A percentile compares a stretch with the other conserved stretches of the same genome.
phyloP scores from a whole-genome alignment of 495 filamentous ascomycete genomes.

The Melanomma pulvis-pyrius region DNA sequence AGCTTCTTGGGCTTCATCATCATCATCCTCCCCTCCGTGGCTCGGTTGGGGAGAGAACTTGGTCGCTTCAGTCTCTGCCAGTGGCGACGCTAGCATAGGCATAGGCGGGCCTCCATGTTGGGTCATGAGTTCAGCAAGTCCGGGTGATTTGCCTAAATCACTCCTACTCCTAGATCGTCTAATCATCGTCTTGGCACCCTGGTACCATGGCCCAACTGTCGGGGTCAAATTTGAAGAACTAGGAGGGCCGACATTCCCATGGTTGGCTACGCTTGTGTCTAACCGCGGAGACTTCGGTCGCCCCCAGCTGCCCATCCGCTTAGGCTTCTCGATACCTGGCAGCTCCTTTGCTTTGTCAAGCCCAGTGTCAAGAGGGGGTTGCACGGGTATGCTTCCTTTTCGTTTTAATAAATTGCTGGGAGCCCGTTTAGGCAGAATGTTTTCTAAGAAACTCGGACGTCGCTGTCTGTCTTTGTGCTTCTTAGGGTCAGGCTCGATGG shows the following conservation, averaged over 20 bases:
- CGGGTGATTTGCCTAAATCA: conserved; percentile 58
- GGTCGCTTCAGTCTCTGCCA: conserved; percentile 37
- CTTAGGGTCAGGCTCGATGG: conserved; percentile 18
- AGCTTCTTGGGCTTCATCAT: conserved; percentile 50
- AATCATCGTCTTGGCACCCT: conserved; percentile 52
- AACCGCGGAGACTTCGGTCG: conserved; percentile 41
- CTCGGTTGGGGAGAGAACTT: conserved; percentile 40
- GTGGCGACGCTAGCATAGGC: conserved; percentile 52
- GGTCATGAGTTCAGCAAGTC: conserved; percentile 49
- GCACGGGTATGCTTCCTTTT: conserved; percentile 33
- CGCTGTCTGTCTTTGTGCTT: conserved; percentile 36
- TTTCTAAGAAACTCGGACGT: conserved; percentile 40
- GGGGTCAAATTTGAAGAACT: conserved; percentile 54
- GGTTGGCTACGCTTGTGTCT: conserved; percentile 36
- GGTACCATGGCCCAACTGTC: conserved; percentile 49
- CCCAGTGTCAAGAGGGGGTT: conserved; percentile 17
- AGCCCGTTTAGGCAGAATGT: conserved; percentile 33
- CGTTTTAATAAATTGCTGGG: conserved; percentile 41
- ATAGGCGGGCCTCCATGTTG: conserved; percentile 63
- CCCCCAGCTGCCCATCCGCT: conserved; percentile 39
- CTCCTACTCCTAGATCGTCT: conserved; percentile 73
- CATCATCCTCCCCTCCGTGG: conserved; percentile 59
- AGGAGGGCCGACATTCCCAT: conserved; percentile 24
- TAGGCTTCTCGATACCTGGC: conserved; percentile 28
- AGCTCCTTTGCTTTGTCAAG: conserved; percentile 22